Conservation (phyloP, 2,329 filamentous ascomycete species). For the Cladosporium sp. region DNA sequence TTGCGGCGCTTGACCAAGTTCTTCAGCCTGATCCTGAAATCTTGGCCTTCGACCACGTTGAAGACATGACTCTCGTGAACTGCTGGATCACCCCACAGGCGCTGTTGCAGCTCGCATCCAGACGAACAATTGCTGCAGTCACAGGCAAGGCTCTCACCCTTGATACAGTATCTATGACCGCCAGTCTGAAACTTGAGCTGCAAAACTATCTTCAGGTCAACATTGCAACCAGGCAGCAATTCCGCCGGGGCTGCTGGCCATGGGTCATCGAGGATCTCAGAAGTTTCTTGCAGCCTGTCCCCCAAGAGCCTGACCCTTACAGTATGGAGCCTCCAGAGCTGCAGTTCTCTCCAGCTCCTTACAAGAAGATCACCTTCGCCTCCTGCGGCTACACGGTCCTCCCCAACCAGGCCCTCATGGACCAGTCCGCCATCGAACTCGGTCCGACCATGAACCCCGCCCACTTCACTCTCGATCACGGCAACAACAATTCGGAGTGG, state of each 20-base stretch:
- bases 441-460: constrained; percentile 5
- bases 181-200: constrained; percentile 33
- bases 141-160: constrained; percentile 53
- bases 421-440: constrained; percentile 38
- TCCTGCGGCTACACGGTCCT: constrained; percentile 63
- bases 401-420: constrained; percentile 22
- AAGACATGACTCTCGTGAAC: constrained; percentile 64
- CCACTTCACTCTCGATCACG: background rate
- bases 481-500: constrained; percentile 24
- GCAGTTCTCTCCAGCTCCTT: constrained; percentile 25
- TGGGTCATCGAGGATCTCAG: constrained; percentile 46
- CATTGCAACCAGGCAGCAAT: constrained; percentile 11
- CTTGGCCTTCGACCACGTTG: constrained; percentile 55
- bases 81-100: constrained; percentile 66
- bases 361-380: constrained; percentile 52
- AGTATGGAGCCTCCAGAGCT: background rate
- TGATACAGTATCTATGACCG: constrained; percentile 65
- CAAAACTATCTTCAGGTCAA: constrained; percentile 2
- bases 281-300: constrained; percentile 41
- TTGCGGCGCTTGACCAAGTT: constrained; percentile 39
- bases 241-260: constrained; percentile 52
- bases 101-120: constrained; percentile 57
- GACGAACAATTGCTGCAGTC: constrained; percentile 34
- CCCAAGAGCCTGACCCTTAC: constrained; percentile 39
- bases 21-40: constrained; percentile 39